Evolutionary conservation across 2,329 filamentous ascomycete genomes (phyloP), one percentile per base, ranked within the genome.

Genomic region (Tricladium varicosporioides): DNA sequence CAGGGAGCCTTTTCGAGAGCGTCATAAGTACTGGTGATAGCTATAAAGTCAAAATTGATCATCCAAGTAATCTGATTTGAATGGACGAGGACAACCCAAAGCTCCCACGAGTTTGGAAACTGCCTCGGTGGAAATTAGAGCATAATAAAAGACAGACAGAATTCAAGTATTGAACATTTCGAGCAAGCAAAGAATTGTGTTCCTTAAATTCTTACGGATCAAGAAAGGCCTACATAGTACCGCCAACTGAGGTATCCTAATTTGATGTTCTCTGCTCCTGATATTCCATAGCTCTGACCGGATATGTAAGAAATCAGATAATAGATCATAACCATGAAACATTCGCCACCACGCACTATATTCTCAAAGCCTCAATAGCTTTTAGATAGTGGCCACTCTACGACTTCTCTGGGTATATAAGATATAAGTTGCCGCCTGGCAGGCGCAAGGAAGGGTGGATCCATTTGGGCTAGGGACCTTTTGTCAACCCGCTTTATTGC

Each of bases 1-100:
- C 8, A 57, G 53, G 27, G 50, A 53, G 7, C 55, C 55, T 8
- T 57, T 42, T 53, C 15, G 50, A 46, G 16, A 31, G 45, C 5
- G 47, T 36, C 10, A 18, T 13, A 9, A 19, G 5, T 5, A n/a
- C 11, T 40, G 4, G 11, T 40, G 45, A 33, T 14, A 44, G 44
- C 4, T 57, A 74, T 15, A 79, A 83, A 51, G 59, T 83, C 16
- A 44, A 45, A 14, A 19, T 56, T 22, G 45, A 56, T 31, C 48
- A 59, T 40, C n/a, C 8, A 8, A 42, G 33, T 11, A 50, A 53
- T 27, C 10, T 53, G 13, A 11, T 53, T n/a, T 44, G 49, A 36
- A 8, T 51, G 33, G 14, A 9, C 15, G 4, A 14, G 27, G n/a
- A 50, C 36, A 13, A 57, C 42, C 7, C 13, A 5, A 31, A 19